These are phyloP conservation scores for Geotrichum reessii DNA, from an alignment of 1,139 yeast genomes.

Conservation along the genomic window DNA sequence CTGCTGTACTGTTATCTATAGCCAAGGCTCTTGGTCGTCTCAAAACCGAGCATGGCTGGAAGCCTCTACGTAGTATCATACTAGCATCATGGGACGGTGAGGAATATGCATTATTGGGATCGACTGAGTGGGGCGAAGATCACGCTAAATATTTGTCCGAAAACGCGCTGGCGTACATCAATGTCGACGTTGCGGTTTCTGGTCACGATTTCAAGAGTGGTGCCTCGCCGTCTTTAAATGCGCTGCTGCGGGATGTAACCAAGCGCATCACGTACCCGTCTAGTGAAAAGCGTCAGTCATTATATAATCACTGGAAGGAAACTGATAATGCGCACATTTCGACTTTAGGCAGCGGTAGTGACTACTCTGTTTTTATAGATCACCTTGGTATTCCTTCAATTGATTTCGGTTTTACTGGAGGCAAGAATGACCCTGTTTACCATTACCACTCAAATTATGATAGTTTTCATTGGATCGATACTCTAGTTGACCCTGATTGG, in stretches of 20 bases:
- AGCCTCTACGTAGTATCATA: constrained; percentile 53
- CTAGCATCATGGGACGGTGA: constrained; percentile 74
- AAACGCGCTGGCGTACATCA: constrained; percentile 54
- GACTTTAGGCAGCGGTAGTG: constrained; percentile 61
- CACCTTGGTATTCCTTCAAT: constrained; percentile 61
- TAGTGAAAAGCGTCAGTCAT: constrained; percentile 29
- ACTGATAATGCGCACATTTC: constrained; percentile 37
- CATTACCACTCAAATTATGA: constrained; percentile 69
- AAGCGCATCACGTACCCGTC: constrained; percentile 44
- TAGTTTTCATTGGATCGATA: constrained; percentile 61
- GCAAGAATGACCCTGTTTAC: constrained; percentile 47
- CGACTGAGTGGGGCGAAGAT: constrained; percentile 66
- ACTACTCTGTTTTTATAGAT: constrained; percentile 61
- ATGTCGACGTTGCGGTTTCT: constrained; percentile 55
- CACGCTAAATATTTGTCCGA: constrained; percentile 39
- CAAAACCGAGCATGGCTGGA: constrained; percentile 47
- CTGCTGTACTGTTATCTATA: constrained; percentile 54
- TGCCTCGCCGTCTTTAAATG: constrained; percentile 50
- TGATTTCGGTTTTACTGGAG: constrained; percentile 49
- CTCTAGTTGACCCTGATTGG: constrained; percentile 55
- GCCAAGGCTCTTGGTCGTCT: constrained; percentile 52
- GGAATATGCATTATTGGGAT: constrained; percentile 61
- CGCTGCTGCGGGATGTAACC: constrained; percentile 40
- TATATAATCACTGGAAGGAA: constrained; percentile 55
- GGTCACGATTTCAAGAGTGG: constrained; percentile 46